Percentiles rank a stretch among this genome's conserved stretches.
These are phyloP conservation scores for Quercus aquifolioides DNA, from an alignment of 306 rosid species.

Conservation along the genomic window DNA sequence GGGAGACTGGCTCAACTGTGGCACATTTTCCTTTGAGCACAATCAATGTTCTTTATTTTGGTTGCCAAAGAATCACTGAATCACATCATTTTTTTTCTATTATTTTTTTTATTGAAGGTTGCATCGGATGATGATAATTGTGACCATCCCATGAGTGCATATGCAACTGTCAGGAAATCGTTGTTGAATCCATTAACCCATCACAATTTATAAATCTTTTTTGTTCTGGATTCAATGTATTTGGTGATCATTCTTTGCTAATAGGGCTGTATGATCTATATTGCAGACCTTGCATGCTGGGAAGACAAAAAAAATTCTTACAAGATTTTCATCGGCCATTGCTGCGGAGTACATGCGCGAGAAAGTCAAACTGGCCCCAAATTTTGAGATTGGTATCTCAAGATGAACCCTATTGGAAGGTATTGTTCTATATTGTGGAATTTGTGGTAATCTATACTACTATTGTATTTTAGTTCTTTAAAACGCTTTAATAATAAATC, in stretches of 20 bases:
- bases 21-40: too few relatives aligned
- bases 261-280: background rate
- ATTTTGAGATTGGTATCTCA: constrained; percentile 73
- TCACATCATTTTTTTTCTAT: background rate
- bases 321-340: constrained; percentile 40
- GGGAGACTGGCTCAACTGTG: too few relatives aligned
- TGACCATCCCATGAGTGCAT: background rate
- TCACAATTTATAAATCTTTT: background rate
- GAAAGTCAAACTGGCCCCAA: constrained; percentile 39
- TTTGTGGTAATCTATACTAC: background rate
- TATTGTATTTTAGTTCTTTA: background rate
- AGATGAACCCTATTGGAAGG: constrained; percentile 90
- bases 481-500: background rate
- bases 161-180: background rate
- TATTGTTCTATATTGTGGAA: background rate
- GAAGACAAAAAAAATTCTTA: constrained; percentile 44
- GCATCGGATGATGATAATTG: background rate
- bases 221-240: background rate
- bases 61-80: too few relatives aligned
- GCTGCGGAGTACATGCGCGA: constrained; percentile 58
- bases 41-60: background rate
- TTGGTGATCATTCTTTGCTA: background rate
- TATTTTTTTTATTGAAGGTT: background rate
- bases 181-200: background rate
- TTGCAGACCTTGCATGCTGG: constrained; percentile 56